Evolutionary conservation across 2,329 filamentous ascomycete genomes (phyloP).

Genomic region (Septoria linicola): DNA sequence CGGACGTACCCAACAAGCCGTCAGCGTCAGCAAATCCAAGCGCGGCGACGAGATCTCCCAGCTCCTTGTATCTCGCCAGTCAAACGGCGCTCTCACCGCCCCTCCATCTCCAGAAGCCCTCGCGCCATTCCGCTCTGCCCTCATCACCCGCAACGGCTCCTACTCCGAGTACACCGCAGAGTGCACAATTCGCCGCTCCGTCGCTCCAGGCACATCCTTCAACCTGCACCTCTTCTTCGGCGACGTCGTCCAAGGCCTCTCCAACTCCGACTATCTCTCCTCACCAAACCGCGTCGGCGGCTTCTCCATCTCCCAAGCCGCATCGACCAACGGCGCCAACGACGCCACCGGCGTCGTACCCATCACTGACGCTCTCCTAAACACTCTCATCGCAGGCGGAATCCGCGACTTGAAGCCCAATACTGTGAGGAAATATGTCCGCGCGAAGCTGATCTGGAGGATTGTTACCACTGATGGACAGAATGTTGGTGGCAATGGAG

Average conservation of each 20-base stretch:
- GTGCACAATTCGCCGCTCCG: conserved; percentile 6
- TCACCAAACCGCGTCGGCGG: conserved; percentile 17
- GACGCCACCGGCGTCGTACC: conserved; percentile 8
- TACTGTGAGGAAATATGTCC: conserved; percentile 11
- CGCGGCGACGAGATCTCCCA: neutral
- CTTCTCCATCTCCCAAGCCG: conserved; percentile 13
- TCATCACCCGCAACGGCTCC: conserved; percentile 13
- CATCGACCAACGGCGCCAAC: neutral
- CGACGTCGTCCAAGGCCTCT: conserved; percentile 6
- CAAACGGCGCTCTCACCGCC: neutral
- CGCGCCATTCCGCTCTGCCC: conserved; percentile 8
- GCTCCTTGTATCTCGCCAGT: conserved; percentile 5
- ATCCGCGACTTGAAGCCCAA: conserved; percentile 12
- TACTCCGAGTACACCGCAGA: conserved; percentile 14
- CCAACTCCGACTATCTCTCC: conserved; percentile 16
- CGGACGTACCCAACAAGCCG: conserved; percentile 8
- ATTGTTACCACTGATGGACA: conserved; percentile 11
- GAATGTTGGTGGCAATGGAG: conserved; percentile 9
- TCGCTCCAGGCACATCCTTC: conserved; percentile 16
- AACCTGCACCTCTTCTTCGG: conserved; percentile 18
- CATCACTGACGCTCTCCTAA: conserved; percentile 17
- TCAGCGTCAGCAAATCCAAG: conserved; percentile 11
- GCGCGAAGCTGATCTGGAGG: conserved; percentile 14
- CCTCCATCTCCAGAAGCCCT: conserved; percentile 7
- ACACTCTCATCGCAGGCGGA: conserved; percentile 12